These are phyloP conservation scores for Crepidotus sp. DNA, from an alignment of 1,284 basidiomycete species.

Conservation along the genomic window DNA sequence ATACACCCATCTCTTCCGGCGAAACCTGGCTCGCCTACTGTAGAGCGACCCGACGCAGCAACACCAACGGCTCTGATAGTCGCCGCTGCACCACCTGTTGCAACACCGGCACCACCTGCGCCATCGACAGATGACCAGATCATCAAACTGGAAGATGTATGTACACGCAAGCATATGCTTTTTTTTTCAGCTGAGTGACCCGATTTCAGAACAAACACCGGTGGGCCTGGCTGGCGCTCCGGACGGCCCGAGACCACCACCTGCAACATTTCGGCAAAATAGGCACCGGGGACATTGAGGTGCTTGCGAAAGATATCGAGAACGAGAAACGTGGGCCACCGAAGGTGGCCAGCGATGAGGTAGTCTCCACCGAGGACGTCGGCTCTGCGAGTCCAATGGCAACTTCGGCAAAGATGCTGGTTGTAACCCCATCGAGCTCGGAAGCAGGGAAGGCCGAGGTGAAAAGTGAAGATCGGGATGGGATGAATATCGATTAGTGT, in stretches of 20 bases:
- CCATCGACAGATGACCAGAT: slow-evolving; percentile 45
- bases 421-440: not conserved
- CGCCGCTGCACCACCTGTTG: slow-evolving; percentile 19
- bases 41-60: slow-evolving; percentile 25
- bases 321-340: slow-evolving; percentile 42
- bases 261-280: slow-evolving; percentile 68
- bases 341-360: slow-evolving; percentile 27
- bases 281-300: slow-evolving; percentile 62
- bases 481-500: slow-evolving; percentile 12
- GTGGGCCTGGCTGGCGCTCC: slow-evolving; percentile 71
- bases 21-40: slow-evolving; percentile 31
- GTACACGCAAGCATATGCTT: slow-evolving; percentile 10
- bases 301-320: slow-evolving; percentile 62
- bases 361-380: slow-evolving; percentile 16
- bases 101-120: slow-evolving; percentile 25
- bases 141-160: slow-evolving; percentile 53
- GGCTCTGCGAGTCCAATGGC: slow-evolving; percentile 15
- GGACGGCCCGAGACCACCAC: slow-evolving; percentile 61
- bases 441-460: slow-evolving; percentile 4
- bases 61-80: slow-evolving; percentile 20
- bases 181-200: not conserved
- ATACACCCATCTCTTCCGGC: slow-evolving; percentile 62
- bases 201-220: slow-evolving; percentile 55
- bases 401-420: slow-evolving; percentile 7
- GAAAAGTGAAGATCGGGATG: slow-evolving; percentile 11